A percentile compares a stretch with the other conserved stretches of the same genome.
Conservation (phyloP, 1,139 yeast species). For the Yamadazyma jaroonii region DNA sequence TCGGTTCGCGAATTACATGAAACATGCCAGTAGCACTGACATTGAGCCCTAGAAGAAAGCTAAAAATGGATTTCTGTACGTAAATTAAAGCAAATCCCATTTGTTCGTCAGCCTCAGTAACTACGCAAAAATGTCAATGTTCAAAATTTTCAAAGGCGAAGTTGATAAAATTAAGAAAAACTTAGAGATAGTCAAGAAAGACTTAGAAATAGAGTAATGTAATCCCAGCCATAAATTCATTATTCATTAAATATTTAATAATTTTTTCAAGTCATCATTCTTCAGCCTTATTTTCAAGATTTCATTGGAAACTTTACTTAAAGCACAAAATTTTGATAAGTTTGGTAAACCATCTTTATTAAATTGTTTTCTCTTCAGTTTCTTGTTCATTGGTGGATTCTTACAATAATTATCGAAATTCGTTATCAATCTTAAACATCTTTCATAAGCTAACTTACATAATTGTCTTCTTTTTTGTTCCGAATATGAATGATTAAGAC, state of each 20-base stretch:
- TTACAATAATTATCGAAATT: constrained; percentile 40
- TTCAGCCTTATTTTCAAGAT: constrained; percentile 32
- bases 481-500: constrained; percentile 68
- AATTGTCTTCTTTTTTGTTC: constrained; percentile 74
- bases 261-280: constrained; percentile 31
- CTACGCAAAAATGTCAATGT: too few relatives aligned
- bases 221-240: too few relatives aligned
- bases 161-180: too few relatives aligned
- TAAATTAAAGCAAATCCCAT: too few relatives aligned
- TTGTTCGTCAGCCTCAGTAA: too few relatives aligned
- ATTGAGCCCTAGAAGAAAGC: too few relatives aligned
- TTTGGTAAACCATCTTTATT: constrained; percentile 49
- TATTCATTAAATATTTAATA: constrained; percentile 13
- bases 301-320: constrained; percentile 41
- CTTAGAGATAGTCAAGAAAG: too few relatives aligned
- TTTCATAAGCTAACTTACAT: constrained; percentile 64
- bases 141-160: too few relatives aligned
- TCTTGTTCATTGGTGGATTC: constrained; percentile 27
- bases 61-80: too few relatives aligned
- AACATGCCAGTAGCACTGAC: too few relatives aligned
- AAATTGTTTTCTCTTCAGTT: constrained; percentile 40
- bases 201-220: too few relatives aligned
- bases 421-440: constrained; percentile 42
- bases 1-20: too few relatives aligned
- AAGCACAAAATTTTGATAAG: constrained; percentile 45